Evolutionary conservation across 306 rosid genomes (phyloP).

Genomic region (Quercus ilex): DNA sequence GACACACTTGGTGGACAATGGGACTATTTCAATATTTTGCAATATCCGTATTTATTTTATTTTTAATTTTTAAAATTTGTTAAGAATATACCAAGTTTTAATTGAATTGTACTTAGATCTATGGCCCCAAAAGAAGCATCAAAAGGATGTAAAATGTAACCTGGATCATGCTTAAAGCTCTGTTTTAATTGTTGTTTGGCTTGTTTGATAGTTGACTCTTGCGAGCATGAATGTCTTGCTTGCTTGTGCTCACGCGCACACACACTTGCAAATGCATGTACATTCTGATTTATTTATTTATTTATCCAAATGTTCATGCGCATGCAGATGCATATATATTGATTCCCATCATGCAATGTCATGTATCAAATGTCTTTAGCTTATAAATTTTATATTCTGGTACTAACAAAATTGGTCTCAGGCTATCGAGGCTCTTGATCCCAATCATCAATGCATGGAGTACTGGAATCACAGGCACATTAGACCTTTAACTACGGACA

Average conservation of each 20-base stretch:
- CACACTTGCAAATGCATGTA: not conserved
- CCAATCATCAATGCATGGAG: conserved; percentile 56
- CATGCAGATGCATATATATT: not conserved
- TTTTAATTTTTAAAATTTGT: no score
- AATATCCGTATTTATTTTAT: not conserved
- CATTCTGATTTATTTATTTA: not conserved
- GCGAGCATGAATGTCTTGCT: not conserved
- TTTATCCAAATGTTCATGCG: not conserved
- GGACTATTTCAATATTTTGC: not conserved
- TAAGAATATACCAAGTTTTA: no score
- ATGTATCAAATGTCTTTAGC: conserved; percentile 6
- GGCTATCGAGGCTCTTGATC: conserved; percentile 85
- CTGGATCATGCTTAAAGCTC: no score
- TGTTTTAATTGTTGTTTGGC: not conserved
- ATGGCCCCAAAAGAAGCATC: no score
- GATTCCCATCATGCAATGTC: conserved; percentile 3
- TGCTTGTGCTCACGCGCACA: no score
- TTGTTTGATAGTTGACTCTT: not conserved
- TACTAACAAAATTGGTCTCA: conserved; percentile 31
- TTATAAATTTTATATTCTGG: conserved; percentile 9
- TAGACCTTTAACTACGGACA: conserved; percentile 16
- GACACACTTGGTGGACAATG: not conserved
- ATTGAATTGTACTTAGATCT: no score
- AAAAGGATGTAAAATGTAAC: no score
- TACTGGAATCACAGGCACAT: conserved; percentile 65